Conservation (phyloP, 2,329 filamentous ascomycete species). For the Sordariomycetes sp. region DNA sequence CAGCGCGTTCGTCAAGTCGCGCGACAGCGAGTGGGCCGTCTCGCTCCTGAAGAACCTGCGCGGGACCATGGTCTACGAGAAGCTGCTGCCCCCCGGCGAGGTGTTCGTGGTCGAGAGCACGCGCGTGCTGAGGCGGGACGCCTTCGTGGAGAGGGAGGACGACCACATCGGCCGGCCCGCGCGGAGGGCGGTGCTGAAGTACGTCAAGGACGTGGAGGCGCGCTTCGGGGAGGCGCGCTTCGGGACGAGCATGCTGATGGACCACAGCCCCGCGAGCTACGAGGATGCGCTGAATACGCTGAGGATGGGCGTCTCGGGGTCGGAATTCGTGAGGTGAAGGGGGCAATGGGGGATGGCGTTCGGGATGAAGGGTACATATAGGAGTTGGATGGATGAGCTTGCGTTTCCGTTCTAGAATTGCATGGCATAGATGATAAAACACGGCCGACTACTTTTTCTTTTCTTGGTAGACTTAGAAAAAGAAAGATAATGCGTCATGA, state of each 20-base stretch:
- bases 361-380: neutral
- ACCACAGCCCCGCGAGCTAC: slow-evolving; percentile 67
- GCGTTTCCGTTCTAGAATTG: neutral
- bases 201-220: slow-evolving; percentile 59
- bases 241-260: slow-evolving; percentile 61
- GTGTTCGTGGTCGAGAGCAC: slow-evolving; percentile 64
- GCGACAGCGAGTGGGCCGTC: slow-evolving; percentile 47
- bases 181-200: slow-evolving; percentile 57
- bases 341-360: neutral
- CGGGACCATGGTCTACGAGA: slow-evolving; percentile 56
- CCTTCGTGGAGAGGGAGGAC: slow-evolving; percentile 37
- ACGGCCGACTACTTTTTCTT: neutral
- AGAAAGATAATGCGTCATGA: neutral
- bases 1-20: slow-evolving; percentile 19
- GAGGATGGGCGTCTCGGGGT: slow-evolving; percentile 31
- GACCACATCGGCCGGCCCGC: slow-evolving; percentile 54
- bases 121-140: slow-evolving; percentile 55
- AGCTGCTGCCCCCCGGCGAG: slow-evolving; percentile 66
- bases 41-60: slow-evolving; percentile 56
- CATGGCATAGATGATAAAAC: neutral
- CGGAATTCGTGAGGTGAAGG: slow-evolving; percentile 3
- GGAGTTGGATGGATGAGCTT: neutral
- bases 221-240: slow-evolving; percentile 62
- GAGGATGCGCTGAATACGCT: slow-evolving; percentile 58
- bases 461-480: neutral